Base-by-base conservation (phyloP, 2,329 filamentous ascomycete genomes). In the Incumbomyces delicatus region DNA sequence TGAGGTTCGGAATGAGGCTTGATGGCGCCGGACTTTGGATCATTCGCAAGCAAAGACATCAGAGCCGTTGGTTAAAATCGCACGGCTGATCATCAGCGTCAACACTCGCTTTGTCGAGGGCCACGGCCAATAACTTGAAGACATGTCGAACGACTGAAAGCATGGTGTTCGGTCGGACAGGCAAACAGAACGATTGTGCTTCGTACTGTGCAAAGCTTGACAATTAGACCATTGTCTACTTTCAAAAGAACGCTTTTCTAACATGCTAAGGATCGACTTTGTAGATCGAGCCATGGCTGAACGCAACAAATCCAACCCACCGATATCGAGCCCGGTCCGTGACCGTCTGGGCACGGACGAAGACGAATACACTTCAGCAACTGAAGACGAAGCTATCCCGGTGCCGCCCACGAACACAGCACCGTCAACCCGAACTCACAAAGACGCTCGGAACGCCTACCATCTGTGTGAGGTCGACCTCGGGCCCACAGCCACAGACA, bases 241-340 rank as follows among this genome's bases (percentile, higher is more conserved):
- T 27, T 27, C 8, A 8, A 4, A 27, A 27, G 22, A 27, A 27
- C 8, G 8, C 4, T 27, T 27, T 58, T 66, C 76, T 82, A 75
- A 82, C 75, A 66, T 66, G 67, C 69, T 73, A 74, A 82, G 78
- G 77, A 75, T 76, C 69, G 73, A 72, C 56, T 83, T 76, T 67
- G 74, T 83, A 83, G 78, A 81, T 61, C 73, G 76, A 51, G 77
- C 80, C 62, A 65, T 81, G 68, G 77, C 77, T 71, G 77, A 76
- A 66, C 69, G 58, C 62, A 34, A 14, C 7, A 41, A 34, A 13
- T 16, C 41, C 29, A 18, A 22, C 30, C 12, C 31, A 37, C 8
- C 38, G 34, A 29, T 34, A 27, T 22, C 39, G 2, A 39, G 20
- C 22, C 10, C 32, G 10, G 32, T 33, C 13, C 17, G 66, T 39